Conservation (phyloP, 1,284 basidiomycete species). For the Fomes fomentarius region DNA sequence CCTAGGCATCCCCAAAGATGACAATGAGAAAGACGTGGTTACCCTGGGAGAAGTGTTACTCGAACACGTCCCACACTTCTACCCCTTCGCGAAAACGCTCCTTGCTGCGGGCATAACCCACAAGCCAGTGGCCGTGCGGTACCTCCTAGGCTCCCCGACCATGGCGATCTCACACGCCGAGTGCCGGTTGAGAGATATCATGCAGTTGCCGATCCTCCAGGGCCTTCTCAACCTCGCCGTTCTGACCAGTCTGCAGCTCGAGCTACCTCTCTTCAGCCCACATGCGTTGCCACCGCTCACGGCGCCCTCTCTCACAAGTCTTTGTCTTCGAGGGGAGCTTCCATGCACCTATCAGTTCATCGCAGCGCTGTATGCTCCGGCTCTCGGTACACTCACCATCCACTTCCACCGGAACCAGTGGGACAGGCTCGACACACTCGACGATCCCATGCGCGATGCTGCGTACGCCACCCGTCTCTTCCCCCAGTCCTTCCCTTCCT, state of each 20-base stretch:
- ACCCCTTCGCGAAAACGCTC: conserved; percentile 7
- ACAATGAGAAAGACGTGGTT: conserved; percentile 1
- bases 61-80: conserved; percentile 11
- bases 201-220: conserved; percentile 4
- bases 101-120: conserved; percentile 3
- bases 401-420: conserved; percentile 11
- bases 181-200: conserved; percentile 2
- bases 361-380: conserved; percentile 4
- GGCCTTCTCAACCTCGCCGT: not conserved
- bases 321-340: conserved; percentile 15
- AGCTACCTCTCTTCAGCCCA: conserved; percentile 8
- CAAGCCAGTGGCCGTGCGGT: conserved; percentile 7
- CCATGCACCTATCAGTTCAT: conserved; percentile 13
- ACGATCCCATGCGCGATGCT: conserved; percentile 1
- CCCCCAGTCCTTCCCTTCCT: not conserved
- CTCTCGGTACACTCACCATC: conserved; percentile 1
- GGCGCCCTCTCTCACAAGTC: not conserved
- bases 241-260: conserved; percentile 11
- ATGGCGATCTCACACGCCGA: conserved; percentile 10
- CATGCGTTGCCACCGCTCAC: not conserved
- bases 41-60: conserved; percentile 6
- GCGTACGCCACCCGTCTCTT: conserved; percentile 11
- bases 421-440: not conserved
- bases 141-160: not conserved
- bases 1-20: not conserved